Conservation (phyloP, 805 yeast species). For the Nakazawaea ishiwadae region DNA sequence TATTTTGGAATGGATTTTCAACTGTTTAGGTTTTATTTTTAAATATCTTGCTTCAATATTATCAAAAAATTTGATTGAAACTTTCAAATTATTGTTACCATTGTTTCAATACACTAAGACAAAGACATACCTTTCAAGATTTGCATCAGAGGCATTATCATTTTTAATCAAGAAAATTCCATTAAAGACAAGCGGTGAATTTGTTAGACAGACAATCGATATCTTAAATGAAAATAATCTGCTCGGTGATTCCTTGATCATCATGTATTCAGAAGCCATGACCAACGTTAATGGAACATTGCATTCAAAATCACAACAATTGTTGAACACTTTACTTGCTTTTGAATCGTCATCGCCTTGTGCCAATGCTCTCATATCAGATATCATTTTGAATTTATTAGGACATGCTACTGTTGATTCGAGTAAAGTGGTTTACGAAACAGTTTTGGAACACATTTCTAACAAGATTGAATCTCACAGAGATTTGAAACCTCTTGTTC, state of each 20-base stretch:
- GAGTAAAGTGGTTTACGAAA: conserved; percentile 38
- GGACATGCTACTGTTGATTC: conserved; percentile 48
- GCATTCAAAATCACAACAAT: conserved; percentile 63
- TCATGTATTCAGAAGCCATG: conserved; percentile 68
- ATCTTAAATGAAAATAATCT: conserved; percentile 18
- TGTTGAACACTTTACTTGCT: conserved; percentile 41
- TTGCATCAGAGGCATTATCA: conserved; percentile 88
- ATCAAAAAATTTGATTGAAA: conserved; percentile 59
- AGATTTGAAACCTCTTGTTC: conserved; percentile 27
- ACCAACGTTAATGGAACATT: conserved; percentile 65
- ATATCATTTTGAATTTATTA: conserved; percentile 49
- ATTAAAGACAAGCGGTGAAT: conserved; percentile 36
- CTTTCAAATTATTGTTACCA: conserved; percentile 63
- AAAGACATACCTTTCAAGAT: conserved; percentile 67
- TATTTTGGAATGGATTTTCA: conserved; percentile 78
- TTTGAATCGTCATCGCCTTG: conserved; percentile 19
- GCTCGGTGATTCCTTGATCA: conserved; percentile 43
- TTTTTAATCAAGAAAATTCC: conserved; percentile 71
- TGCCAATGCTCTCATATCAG: conserved; percentile 46
- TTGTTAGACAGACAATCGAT: conserved; percentile 38
- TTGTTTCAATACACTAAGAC: conserved; percentile 48
- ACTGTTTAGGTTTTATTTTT: conserved; percentile 81
- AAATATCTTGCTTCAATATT: conserved; percentile 73
- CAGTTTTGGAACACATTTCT: conserved; percentile 21
- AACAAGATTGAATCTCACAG: conserved; percentile 13